Evolutionary conservation across 176 grass and related monocot species (phyloP).

Genomic region (Triticum urartu): DNA sequence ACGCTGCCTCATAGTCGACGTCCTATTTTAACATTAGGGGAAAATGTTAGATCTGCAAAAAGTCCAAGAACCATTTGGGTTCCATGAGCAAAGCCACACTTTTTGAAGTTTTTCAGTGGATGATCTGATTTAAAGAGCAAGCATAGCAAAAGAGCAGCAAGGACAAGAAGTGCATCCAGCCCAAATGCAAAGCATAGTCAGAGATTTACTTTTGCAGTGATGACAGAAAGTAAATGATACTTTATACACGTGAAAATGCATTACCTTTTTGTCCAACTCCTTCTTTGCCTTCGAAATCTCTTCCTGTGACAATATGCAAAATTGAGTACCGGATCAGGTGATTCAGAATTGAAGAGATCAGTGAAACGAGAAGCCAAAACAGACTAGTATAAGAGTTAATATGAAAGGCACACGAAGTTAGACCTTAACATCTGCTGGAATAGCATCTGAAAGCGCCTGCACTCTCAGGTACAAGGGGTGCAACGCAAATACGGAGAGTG

Average conservation of each 20-base stretch:
- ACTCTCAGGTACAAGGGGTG: constrained; percentile 96
- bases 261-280: constrained; percentile 82
- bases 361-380: constrained; percentile 16
- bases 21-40: constrained; percentile 48
- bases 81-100: not conserved
- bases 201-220: not conserved
- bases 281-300: constrained; percentile 74
- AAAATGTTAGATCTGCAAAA: constrained; percentile 6
- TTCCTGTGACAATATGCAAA: constrained; percentile 45
- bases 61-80: not conserved
- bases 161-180: not conserved
- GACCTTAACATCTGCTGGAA: constrained; percentile 84
- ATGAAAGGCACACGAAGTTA: constrained; percentile 22
- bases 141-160: not conserved
- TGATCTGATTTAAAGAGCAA: constrained; percentile 9
- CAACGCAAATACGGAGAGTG: constrained; percentile 93
- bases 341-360: constrained; percentile 20
- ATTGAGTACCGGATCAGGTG: not conserved
- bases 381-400: not conserved
- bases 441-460: constrained; percentile 78
- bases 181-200: not conserved
- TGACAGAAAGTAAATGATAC: not conserved
- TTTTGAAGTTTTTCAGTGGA: constrained; percentile 7
- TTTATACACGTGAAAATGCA: constrained; percentile 15
- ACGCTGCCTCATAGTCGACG: constrained; percentile 82